phyloP scores from a whole-genome alignment of 2,329 filamentous ascomycete genomes.

The Sporothrix euskadiensis region DNA sequence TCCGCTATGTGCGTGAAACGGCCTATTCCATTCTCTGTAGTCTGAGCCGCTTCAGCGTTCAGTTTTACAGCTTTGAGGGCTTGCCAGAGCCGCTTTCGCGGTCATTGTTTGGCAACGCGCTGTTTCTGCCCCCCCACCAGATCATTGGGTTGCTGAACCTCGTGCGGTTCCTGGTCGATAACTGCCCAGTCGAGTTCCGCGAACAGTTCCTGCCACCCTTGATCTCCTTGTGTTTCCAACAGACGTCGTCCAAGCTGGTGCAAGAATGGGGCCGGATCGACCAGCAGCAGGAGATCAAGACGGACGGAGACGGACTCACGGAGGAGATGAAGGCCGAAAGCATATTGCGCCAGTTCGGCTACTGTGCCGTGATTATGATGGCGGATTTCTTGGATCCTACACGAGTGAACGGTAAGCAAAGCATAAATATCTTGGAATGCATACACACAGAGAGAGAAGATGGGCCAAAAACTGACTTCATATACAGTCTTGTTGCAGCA shows the following conservation, averaged over 20 bases:
- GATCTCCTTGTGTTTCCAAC: slow-evolving; percentile 75
- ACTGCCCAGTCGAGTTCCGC: slow-evolving; percentile 79
- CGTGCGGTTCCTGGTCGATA: slow-evolving; percentile 83
- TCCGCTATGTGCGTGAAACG: slow-evolving; percentile 86
- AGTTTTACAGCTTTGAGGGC: slow-evolving; percentile 88
- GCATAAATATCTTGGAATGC: not conserved
- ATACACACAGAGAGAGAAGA: not conserved
- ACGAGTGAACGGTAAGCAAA: slow-evolving; percentile 53
- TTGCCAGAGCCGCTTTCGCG: slow-evolving; percentile 80
- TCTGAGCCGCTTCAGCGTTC: slow-evolving; percentile 80
- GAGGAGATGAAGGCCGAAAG: slow-evolving; percentile 99
- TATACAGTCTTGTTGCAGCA: slow-evolving; percentile 39
- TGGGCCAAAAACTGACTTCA: not conserved
- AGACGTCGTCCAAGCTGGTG: slow-evolving; percentile 84
- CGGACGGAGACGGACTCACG: slow-evolving; percentile 74
- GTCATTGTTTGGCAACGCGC: slow-evolving; percentile 79
- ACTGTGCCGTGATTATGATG: slow-evolving; percentile 88
- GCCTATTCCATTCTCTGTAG: slow-evolving; percentile 94
- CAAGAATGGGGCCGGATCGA: slow-evolving; percentile 82
- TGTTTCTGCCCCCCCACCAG: slow-evolving; percentile 85
- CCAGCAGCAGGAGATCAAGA: slow-evolving; percentile 59
- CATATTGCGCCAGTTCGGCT: slow-evolving; percentile 87
- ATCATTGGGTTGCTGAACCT: slow-evolving; percentile 91
- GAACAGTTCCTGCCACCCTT: slow-evolving; percentile 82
- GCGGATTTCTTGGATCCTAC: slow-evolving; percentile 82